Evolutionary conservation across 2,329 filamentous ascomycete species (phyloP).

Genomic region (Alternaria tenuissima): DNA sequence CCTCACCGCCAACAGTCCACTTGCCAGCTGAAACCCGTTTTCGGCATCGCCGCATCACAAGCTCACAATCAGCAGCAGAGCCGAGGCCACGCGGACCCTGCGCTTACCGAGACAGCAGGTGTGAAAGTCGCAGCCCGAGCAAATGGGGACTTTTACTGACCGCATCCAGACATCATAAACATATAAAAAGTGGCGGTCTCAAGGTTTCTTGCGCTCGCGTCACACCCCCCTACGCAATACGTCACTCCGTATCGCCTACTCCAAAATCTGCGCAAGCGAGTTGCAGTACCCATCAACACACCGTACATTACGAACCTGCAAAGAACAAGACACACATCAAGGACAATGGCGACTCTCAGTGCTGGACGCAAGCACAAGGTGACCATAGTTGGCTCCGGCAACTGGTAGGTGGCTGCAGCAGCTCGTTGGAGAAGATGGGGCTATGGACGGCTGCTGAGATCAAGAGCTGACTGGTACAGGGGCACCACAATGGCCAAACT

Average conservation of each 20-base stretch:
- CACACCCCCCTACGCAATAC: conserved; percentile 25
- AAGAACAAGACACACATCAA: conserved; percentile 14
- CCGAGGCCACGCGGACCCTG: conserved; percentile 41
- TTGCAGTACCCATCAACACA: conserved; percentile 15
- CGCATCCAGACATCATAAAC: conserved; percentile 15
- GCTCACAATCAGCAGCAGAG: conserved; percentile 19
- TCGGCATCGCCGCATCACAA: conserved; percentile 45
- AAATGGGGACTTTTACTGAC: conserved; percentile 20
- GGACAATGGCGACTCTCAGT: conserved; percentile 58
- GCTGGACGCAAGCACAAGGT: conserved; percentile 84
- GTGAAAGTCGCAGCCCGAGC: conserved; percentile 35
- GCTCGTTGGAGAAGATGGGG: background rate
- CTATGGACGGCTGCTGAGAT: background rate
- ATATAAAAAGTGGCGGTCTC: conserved; percentile 37
- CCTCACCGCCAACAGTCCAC: conserved; percentile 24
- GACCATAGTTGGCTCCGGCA: conserved; percentile 92
- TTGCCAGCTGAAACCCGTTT: conserved; percentile 17
- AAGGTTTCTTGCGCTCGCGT: conserved; percentile 19
- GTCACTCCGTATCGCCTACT: conserved; percentile 29
- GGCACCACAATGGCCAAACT: conserved; percentile 98
- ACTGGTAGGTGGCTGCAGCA: conserved; percentile 72
- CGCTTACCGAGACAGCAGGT: conserved; percentile 28
- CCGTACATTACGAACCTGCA: conserved; percentile 5
- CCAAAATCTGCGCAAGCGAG: conserved; percentile 16
- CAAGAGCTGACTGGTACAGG: conserved; percentile 60